Evolutionary conservation across 257 asterid species (phyloP), one percentile per base, ranked within the genome.

Genomic region (Capsicum rhomboideum): DNA sequence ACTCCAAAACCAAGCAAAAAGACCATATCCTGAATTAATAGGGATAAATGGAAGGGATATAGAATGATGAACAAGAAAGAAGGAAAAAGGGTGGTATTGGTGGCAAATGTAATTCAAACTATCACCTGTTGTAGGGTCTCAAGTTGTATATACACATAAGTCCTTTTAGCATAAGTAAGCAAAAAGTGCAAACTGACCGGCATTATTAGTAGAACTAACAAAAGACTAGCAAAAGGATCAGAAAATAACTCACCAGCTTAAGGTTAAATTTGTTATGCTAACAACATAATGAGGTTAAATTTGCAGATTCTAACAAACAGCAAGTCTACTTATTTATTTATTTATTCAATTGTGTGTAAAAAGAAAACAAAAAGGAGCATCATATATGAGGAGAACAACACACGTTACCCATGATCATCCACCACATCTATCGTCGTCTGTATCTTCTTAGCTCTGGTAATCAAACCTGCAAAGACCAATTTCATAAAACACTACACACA

Each of bases 381-480:
- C 23, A 74, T 74, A 23, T 46, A 74, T 74, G 44, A 77, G 5
- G 81, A 26, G 44, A 77, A 50, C 81, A 75, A 50, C 42, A 50
- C 63, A 50, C 63, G 87, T 88, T 87, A 96, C 99, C 99, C 94
- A 86, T 94, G 98, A 89, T 92, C 98, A n/a, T 85, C 91, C 64
- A 89, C 91, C 64, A 89, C 91, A 49, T 93, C 90, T 77, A 88
- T 83, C 82, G 87, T 87, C 68, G 87, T 87, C 68, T 90, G 82
- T 82, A 87, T 89, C 86, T 66, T 82, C 52, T 96, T 96, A 81
- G 98, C 90, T 86, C 98, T 91, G 26, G 96, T 93, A 49, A 96
- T 46, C 58, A 91, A 88, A 78, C 94, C 99, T 94, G 95, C 83
- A 87, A 52, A 37, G 78, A 64, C 31, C 77, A 66, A 8, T 50